These are phyloP conservation scores for Sclerotinia sclerotiorum DNA, from an alignment of 2,329 filamentous ascomycete species.

Conservation along the genomic window DNA sequence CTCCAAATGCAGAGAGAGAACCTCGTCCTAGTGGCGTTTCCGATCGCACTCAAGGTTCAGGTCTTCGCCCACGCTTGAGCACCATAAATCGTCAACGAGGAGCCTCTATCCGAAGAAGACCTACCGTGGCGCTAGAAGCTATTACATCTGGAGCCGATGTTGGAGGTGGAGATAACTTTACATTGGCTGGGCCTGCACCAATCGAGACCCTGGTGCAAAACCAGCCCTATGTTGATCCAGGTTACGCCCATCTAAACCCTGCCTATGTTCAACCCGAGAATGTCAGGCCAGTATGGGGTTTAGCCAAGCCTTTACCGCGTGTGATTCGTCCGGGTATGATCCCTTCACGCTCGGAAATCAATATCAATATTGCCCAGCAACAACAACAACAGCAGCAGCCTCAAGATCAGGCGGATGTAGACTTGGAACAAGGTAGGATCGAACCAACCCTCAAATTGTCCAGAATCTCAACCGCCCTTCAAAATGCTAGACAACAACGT, in stretches of 20 bases:
- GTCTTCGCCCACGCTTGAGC: constrained; percentile 20
- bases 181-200: constrained; percentile 36
- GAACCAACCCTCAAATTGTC: constrained; percentile 36
- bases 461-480: constrained; percentile 31
- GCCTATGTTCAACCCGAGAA: constrained; percentile 53
- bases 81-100: constrained; percentile 15
- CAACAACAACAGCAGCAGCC: constrained; percentile 38
- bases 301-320: constrained; percentile 54
- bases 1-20: constrained; percentile 7
- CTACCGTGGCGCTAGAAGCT: constrained; percentile 21
- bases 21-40: constrained; percentile 7
- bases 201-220: constrained; percentile 39
- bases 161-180: constrained; percentile 32
- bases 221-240: constrained; percentile 52
- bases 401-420: constrained; percentile 43
- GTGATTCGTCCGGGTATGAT: constrained; percentile 55
- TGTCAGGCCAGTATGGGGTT: constrained; percentile 52
- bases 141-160: constrained; percentile 16
- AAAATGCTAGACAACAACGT: constrained; percentile 31
- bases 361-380: constrained; percentile 40
- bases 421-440: constrained; percentile 47
- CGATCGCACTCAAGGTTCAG: constrained; percentile 15
- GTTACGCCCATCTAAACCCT: constrained; percentile 54
- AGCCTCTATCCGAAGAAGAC: constrained; percentile 20
- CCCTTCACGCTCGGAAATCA: constrained; percentile 45